These are phyloP conservation scores for Dothidotthia symphoricarpi DNA, from an alignment of 2,329 filamentous ascomycete species.

Conservation along the genomic window DNA sequence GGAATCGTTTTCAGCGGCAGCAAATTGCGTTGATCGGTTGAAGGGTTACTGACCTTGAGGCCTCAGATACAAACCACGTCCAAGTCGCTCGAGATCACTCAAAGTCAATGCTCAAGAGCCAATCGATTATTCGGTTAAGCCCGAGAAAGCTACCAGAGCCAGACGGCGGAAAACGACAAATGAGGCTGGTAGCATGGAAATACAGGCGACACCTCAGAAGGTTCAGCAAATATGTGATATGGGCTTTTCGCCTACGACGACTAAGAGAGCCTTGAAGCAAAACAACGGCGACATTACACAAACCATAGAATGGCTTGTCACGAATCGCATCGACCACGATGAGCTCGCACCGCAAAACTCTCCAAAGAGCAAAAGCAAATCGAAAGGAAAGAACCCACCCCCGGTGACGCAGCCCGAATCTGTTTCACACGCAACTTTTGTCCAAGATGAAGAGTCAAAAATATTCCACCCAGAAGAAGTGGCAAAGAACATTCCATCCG, in stretches of 20 bases:
- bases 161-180: conserved; percentile 28
- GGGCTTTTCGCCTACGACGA: conserved; percentile 37
- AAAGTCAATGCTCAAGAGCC: conserved; percentile 18
- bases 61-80: conserved; percentile 32
- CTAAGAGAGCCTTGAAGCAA: conserved; percentile 22
- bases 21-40: too few relatives aligned
- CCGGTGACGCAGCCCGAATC: conserved; percentile 3
- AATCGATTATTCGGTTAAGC: conserved; percentile 31
- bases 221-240: conserved; percentile 37
- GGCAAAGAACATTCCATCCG: not conserved
- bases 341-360: conserved; percentile 27
- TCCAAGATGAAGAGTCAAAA: not conserved
- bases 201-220: conserved; percentile 28
- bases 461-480: not conserved
- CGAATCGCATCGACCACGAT: conserved; percentile 25
- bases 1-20: too few relatives aligned
- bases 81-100: conserved; percentile 39
- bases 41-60: not conserved
- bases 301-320: conserved; percentile 35
- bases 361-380: conserved; percentile 6
- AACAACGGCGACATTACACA: conserved; percentile 32
- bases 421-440: conserved; percentile 1
- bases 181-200: conserved; percentile 3
- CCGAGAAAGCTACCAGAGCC: conserved; percentile 26
- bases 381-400: not conserved